Evolutionary conservation across 768 basidiomycete genomes (phyloP).

Genomic region (Amanita phalloides): DNA sequence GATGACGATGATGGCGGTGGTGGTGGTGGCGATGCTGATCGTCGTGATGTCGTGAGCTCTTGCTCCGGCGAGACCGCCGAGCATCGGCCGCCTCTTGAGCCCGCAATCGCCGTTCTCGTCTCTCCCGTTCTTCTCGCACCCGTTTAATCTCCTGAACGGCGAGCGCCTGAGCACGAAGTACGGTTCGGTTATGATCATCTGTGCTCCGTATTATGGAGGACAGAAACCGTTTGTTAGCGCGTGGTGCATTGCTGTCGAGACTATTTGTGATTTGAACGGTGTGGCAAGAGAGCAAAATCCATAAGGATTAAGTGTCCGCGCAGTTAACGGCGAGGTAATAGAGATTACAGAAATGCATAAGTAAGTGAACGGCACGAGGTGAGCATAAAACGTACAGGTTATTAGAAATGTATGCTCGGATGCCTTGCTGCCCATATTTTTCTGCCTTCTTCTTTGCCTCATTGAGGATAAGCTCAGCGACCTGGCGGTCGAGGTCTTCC

Average conservation of each 20-base stretch:
- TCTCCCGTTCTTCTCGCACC: conserved; percentile 56
- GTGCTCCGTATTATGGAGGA: conserved; percentile 85
- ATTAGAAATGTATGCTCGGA: conserved; percentile 63
- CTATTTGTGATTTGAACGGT: not conserved
- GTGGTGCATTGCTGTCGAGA: conserved; percentile 62
- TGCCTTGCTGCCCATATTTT: conserved; percentile 63
- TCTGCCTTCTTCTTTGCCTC: conserved; percentile 92
- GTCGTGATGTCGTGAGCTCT: not conserved
- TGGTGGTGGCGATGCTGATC: not conserved
- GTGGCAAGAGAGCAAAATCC: not conserved
- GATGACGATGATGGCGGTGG: not conserved
- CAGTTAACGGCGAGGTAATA: not conserved
- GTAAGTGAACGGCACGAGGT: not conserved
- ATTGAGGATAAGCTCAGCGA: conserved; percentile 82
- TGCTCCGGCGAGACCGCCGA: conserved; percentile 16
- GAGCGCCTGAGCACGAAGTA: conserved; percentile 61
- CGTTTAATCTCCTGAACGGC: conserved; percentile 67
- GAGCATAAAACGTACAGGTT: conserved; percentile 27
- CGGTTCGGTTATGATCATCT: conserved; percentile 89
- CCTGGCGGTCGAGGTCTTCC: conserved; percentile 83
- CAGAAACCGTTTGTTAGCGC: conserved; percentile 75
- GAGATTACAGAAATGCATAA: not conserved
- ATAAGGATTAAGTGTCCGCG: not conserved
- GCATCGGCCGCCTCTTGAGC: conserved; percentile 73
- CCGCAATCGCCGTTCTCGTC: conserved; percentile 46